A percentile compares a stretch with the other conserved stretches of the same genome.
Conservation (phyloP, 2,329 filamentous ascomycete genomes). For the Tolypocladium ophioglossoides region DNA sequence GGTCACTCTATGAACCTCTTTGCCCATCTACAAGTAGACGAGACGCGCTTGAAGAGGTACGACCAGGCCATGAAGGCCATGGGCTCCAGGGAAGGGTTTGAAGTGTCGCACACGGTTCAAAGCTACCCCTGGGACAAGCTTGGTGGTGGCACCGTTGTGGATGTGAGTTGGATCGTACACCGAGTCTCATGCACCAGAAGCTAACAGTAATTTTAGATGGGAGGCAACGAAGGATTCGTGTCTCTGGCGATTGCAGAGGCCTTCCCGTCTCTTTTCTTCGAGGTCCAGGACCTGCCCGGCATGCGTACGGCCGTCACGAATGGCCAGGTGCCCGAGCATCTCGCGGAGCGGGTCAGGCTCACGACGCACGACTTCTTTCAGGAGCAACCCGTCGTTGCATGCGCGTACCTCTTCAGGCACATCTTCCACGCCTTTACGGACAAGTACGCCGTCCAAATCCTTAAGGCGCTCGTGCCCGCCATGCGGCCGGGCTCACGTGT, state of each 20-base stretch:
- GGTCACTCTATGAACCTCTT: conserved; percentile 14
- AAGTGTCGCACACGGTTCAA: conserved; percentile 10
- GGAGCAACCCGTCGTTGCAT: conserved; percentile 36
- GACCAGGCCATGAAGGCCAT: conserved; percentile 20
- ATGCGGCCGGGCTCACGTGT: conserved; percentile 37
- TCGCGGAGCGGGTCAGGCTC: conserved; percentile 24
- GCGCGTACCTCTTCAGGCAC: conserved; percentile 43
- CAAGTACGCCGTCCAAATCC: conserved; percentile 30
- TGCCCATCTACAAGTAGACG: conserved; percentile 16
- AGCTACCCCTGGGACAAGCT: conserved; percentile 14
- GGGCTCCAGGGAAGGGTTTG: conserved; percentile 11
- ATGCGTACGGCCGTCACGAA: conserved; percentile 25
- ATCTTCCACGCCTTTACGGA: conserved; percentile 48
- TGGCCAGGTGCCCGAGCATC: conserved; percentile 17
- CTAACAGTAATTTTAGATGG: conserved; percentile 8
- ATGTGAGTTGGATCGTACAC: conserved; percentile 9
- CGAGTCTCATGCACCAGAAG: not conserved
- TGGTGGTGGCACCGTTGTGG: conserved; percentile 13
- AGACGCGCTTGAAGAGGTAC: conserved; percentile 14
- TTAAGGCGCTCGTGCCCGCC: conserved; percentile 34
- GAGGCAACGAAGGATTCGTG: conserved; percentile 14
- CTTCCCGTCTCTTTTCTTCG: conserved; percentile 22
- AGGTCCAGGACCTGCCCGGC: conserved; percentile 38
- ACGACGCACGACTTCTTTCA: conserved; percentile 42
- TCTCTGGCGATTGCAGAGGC: conserved; percentile 10